Conservation (phyloP, 805 yeast genomes). For the Cyberlindnera mrakii region DNA sequence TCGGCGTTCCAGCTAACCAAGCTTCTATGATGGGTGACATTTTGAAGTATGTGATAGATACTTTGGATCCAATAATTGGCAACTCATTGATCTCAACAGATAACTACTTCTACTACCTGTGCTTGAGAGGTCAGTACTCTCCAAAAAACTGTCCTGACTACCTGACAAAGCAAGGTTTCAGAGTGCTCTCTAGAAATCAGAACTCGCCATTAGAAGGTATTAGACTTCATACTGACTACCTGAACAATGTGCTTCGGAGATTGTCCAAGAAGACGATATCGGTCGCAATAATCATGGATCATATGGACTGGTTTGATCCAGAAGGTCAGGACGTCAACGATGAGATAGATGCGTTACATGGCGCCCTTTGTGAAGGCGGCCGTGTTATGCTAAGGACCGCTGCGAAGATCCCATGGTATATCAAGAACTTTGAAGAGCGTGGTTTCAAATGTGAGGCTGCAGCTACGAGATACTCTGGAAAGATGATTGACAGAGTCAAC, state of each 20-base stretch:
- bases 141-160: conserved; percentile 71
- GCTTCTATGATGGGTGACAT: conserved; percentile 73
- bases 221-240: conserved; percentile 73
- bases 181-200: conserved; percentile 34
- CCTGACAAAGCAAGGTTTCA: conserved; percentile 53
- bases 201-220: conserved; percentile 58
- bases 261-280: conserved; percentile 57
- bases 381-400: conserved; percentile 76
- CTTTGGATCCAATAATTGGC: conserved; percentile 68
- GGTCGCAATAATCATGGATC: conserved; percentile 82
- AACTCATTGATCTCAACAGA: conserved; percentile 61
- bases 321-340: conserved; percentile 53
- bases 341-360: conserved; percentile 59
- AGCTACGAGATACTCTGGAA: conserved; percentile 57
- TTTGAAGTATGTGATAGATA: conserved; percentile 65
- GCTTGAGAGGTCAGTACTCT: conserved; percentile 55
- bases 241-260: conserved; percentile 69
- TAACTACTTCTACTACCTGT: conserved; percentile 73
- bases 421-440: conserved; percentile 53
- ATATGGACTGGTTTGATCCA: conserved; percentile 87
- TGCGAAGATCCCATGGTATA: conserved; percentile 71
- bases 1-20: conserved; percentile 86
- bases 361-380: conserved; percentile 61
- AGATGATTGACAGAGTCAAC: conserved; percentile 71
- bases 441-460: conserved; percentile 70